A percentile compares a stretch with the other conserved stretches of the same genome.
Evolutionary conservation across 345 rosid genomes (phyloP).

Genomic region (Camelina laxa): DNA sequence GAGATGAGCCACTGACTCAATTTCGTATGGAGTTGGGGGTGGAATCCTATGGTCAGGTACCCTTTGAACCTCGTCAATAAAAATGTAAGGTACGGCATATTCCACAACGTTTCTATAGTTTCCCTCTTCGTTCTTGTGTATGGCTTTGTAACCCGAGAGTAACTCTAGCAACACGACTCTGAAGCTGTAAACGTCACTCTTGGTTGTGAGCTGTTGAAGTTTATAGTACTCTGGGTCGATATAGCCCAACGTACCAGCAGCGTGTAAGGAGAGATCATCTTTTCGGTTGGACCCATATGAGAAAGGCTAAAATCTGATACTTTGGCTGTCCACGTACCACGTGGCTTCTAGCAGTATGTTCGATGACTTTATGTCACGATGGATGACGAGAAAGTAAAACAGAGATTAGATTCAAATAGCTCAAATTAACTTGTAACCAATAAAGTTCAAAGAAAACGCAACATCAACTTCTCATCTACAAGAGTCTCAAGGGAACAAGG

Average conservation of each 20-base stretch:
- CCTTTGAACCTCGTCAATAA: constrained; percentile 65
- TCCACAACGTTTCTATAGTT: constrained; percentile 69
- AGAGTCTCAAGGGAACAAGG: too few species aligned
- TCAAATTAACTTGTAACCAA: too few species aligned
- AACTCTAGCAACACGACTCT: constrained; percentile 72
- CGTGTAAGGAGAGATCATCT: constrained; percentile 61
- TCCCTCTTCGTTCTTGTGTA: constrained; percentile 60
- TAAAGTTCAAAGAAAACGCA: too few species aligned
- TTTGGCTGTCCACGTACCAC: constrained; percentile 68
- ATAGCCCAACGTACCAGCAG: constrained; percentile 83
- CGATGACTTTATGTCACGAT: constrained; percentile 85
- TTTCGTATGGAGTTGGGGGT: constrained; percentile 70
- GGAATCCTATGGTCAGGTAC: constrained; percentile 68
- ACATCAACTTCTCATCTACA: too few species aligned
- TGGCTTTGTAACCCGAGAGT: constrained; percentile 66
- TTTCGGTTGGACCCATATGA: constrained; percentile 56
- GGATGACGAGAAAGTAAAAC: too few species aligned
- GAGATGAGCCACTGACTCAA: constrained; percentile 66
- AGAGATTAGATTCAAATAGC: too few species aligned
- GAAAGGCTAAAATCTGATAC: constrained; percentile 88
- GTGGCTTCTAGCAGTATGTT: constrained; percentile 62
- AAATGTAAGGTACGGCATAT: constrained; percentile 61
- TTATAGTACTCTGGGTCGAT: constrained; percentile 85
- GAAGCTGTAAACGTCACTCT: constrained; percentile 82
- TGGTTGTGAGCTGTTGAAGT: constrained; percentile 62